Percentiles rank a stretch among this genome's conserved stretches.
Evolutionary conservation across 2,329 filamentous ascomycete species (phyloP).

Genomic region (Cladosporium sp.): DNA sequence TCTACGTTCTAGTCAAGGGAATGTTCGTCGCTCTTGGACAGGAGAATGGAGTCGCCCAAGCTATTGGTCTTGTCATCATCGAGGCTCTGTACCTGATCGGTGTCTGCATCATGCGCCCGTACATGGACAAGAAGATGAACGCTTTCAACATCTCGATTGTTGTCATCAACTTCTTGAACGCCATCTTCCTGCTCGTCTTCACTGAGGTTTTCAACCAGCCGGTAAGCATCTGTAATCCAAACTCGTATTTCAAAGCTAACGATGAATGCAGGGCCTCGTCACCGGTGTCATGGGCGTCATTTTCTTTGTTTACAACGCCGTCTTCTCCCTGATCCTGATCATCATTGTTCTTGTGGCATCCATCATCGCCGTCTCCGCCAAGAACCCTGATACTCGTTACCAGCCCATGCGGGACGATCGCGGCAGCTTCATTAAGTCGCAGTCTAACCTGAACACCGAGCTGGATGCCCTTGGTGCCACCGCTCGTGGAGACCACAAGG

Average conservation of each 20-base stretch:
- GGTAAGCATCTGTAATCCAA: conserved; percentile 36
- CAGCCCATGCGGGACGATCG: conserved; percentile 95
- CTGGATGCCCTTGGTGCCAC: conserved; percentile 84
- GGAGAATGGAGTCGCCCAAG: conserved; percentile 63
- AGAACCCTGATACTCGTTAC: conserved; percentile 92
- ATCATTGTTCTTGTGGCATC: conserved; percentile 75
- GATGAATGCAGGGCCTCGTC: conserved; percentile 55
- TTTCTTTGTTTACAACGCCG: conserved; percentile 81
- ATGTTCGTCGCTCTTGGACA: conserved; percentile 85
- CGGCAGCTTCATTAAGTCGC: conserved; percentile 95
- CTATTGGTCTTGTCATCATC: conserved; percentile 74
- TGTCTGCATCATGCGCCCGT: conserved; percentile 75
- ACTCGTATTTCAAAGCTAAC: not conserved
- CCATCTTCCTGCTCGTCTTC: conserved; percentile 84
- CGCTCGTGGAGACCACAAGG: conserved; percentile 67
- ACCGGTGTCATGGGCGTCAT: conserved; percentile 83
- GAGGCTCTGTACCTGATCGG: conserved; percentile 72
- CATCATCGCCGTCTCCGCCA: conserved; percentile 73
- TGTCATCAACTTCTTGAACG: conserved; percentile 83
- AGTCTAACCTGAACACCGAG: conserved; percentile 80
- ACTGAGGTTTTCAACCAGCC: conserved; percentile 80
- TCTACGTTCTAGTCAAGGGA: conserved; percentile 77
- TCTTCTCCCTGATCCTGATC: conserved; percentile 73
- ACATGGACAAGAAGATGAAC: conserved; percentile 99
- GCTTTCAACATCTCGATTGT: conserved; percentile 92